Evolutionary conservation across 306 rosid genomes (phyloP).

Genomic region (Vicia faba): DNA sequence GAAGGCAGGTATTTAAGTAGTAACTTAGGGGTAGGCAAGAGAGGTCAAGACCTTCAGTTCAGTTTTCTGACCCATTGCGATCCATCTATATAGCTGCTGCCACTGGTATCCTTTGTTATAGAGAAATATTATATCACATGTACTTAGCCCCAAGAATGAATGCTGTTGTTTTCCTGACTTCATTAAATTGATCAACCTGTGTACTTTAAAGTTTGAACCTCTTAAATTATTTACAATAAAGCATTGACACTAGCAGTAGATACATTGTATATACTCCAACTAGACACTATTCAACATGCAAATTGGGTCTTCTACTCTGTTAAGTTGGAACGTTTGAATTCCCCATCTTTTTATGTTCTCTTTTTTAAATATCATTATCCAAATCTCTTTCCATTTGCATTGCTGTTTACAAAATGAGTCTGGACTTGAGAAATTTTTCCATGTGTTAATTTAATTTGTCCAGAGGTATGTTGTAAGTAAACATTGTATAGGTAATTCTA

Average conservation of each 20-base stretch:
- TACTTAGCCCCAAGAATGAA: not conserved
- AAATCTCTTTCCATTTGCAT: too few relatives aligned
- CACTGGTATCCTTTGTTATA: not conserved
- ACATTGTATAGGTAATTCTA: not conserved
- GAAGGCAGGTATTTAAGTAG: not conserved
- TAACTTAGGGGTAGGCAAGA: not conserved
- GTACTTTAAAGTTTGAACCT: not conserved
- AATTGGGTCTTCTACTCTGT: conserved; percentile 23
- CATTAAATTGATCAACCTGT: conserved; percentile 8
- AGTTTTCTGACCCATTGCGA: not conserved
- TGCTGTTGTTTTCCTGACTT: conserved; percentile 5
- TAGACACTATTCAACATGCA: conserved; percentile 16
- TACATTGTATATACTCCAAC: not conserved
- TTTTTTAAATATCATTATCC: too few relatives aligned
- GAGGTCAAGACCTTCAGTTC: not conserved
- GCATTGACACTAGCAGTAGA: conserved; percentile 7
- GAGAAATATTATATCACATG: not conserved
- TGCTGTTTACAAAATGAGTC: too few relatives aligned
- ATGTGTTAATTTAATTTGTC: conserved; percentile 22
- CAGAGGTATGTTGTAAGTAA: not conserved
- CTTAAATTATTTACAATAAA: not conserved
- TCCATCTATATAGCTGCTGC: not conserved
- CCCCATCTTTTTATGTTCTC: not conserved
- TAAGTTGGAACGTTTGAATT: conserved; percentile 1
- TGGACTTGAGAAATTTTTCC: not conserved